phyloP scores from a whole-genome alignment of 768 basidiomycete species.

The Gyrodon lividus region DNA sequence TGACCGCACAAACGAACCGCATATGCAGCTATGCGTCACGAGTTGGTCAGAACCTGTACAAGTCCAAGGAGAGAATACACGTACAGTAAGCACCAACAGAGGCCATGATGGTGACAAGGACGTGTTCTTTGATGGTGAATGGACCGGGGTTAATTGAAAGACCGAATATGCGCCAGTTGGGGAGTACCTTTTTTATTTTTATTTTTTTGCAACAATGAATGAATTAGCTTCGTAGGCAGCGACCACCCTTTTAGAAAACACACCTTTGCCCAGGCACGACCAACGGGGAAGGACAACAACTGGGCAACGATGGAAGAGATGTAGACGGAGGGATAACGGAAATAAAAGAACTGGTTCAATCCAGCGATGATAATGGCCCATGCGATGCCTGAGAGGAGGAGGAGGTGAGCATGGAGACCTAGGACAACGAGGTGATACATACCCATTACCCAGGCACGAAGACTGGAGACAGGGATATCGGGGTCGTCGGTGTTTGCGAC shows the following conservation, averaged over 20 bases:
- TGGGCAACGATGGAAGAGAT: constrained; percentile 60
- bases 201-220: background rate
- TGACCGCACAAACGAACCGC: constrained; percentile 29
- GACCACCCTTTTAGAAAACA: no score
- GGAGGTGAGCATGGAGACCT: background rate
- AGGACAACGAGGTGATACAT: background rate
- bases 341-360: constrained; percentile 77
- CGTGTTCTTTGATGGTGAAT: constrained; percentile 73
- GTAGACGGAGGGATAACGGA: constrained; percentile 55
- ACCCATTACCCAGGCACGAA: constrained; percentile 64
- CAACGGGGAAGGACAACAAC: constrained; percentile 67
- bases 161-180: constrained; percentile 54
- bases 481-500: constrained; percentile 74
- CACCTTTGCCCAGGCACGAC: constrained; percentile 58
- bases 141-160: constrained; percentile 68
- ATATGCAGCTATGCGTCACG: constrained; percentile 40
- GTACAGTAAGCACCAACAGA: constrained; percentile 38
- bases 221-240: no score
- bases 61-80: background rate
- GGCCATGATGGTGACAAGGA: constrained; percentile 69
- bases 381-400: constrained; percentile 24
- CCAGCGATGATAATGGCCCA: constrained; percentile 66
- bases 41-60: constrained; percentile 1
- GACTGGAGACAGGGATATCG: constrained; percentile 54
- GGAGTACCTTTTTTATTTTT: constrained; percentile 46